Evolutionary conservation across 2,329 filamentous ascomycete genomes (phyloP), one percentile per base, ranked within the genome.

Genomic region (Penicillium sp.): DNA sequence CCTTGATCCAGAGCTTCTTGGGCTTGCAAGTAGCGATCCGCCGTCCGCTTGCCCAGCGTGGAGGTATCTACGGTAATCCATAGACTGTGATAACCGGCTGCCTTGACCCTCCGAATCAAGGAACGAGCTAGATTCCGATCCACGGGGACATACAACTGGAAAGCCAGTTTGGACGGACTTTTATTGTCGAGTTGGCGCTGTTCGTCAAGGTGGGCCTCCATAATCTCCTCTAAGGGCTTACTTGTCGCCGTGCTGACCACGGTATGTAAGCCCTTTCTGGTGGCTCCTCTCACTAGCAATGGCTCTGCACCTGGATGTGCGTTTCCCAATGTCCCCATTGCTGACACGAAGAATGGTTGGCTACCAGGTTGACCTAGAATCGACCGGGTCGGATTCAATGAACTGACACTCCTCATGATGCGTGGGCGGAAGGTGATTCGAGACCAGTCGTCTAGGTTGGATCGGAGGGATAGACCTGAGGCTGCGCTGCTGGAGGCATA

Each of bases 391-490:
- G 66, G 67, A 28, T 68, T 56, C 45, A 68, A 38, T 26, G 58
- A 56, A 28, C 56, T 58, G 7, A 68, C 65, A 26, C 53, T 67
- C 37, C 63, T 62, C 56, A 68, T 57, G n/a, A 68, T 64, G 6
- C 66, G 59, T 8, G 65, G 66, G 0, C 65, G 63, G 26, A 68
- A 68, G 30, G 64, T 67, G 56, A 68, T 63, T 30, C 62, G 49
- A 35, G 61, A 63, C 66, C 66, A 68, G 54, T 67, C 65, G 28
- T 67, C 61, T 5, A 65, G 37, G 35, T 68, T 68, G 9, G 63
- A 49, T 12, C 49, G 53, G 50, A 67, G 55, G 28, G 66, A 67
- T 5, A 62, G 42, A n/a, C 65, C 65, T 12, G 61, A 59, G 19
- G 63, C 49, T 35, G 66, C 66, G 19, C 65, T 66, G 42, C 65